Percentiles rank a stretch among this genome's conserved stretches.
Evolutionary conservation across 768 basidiomycete genomes (phyloP).

Genomic region (Leccinum disarticulatum): DNA sequence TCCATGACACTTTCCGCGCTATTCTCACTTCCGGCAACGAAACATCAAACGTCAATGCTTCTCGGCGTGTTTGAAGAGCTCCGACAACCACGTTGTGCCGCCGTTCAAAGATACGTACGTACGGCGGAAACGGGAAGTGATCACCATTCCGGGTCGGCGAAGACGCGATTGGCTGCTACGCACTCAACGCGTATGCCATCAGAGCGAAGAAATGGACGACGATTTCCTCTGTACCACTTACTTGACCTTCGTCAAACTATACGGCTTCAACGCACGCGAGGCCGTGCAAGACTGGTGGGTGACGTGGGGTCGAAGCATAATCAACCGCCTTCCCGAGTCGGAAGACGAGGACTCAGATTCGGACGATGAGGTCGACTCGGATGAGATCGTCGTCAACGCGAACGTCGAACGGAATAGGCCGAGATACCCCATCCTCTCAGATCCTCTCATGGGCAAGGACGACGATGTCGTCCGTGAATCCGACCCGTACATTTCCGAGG

Average conservation of each 20-base stretch:
- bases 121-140: conserved; percentile 39
- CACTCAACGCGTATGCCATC: conserved; percentile 25
- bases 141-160: conserved; percentile 42
- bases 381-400: conserved; percentile 6
- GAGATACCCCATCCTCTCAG: conserved; percentile 9
- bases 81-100: conserved; percentile 46
- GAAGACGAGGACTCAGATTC: neutral
- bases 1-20: conserved; percentile 57
- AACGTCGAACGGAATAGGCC: conserved; percentile 12
- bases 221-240: conserved; percentile 45
- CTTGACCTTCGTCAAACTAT: conserved; percentile 49
- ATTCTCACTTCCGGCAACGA: conserved; percentile 49
- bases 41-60: conserved; percentile 47
- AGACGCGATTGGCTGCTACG: conserved; percentile 41
- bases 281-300: conserved; percentile 65
- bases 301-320: conserved; percentile 41
- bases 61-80: conserved; percentile 59
- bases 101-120: conserved; percentile 41
- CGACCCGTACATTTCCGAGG: neutral
- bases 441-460: conserved; percentile 14
- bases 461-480: conserved; percentile 12
- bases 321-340: neutral
- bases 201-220: conserved; percentile 43
- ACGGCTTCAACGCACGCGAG: conserved; percentile 50
- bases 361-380: neutral